phyloP scores from a whole-genome alignment of 148 eudicot species.

The Agrostemma githago region DNA sequence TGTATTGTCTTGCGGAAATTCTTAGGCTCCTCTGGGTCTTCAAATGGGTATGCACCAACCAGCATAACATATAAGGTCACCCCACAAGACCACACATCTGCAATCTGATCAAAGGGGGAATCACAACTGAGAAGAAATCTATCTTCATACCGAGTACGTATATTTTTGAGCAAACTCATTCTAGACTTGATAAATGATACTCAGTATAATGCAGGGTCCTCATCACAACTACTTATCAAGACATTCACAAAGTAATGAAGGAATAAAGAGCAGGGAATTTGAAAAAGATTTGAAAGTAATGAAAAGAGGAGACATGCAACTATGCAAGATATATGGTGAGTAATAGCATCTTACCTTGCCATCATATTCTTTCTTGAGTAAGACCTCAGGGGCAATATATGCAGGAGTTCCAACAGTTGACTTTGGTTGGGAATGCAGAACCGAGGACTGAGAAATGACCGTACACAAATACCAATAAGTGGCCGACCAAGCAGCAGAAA shows the following conservation, averaged over 20 bases:
- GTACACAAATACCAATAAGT: slow-evolving; percentile 11
- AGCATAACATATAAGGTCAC: slow-evolving; percentile 92
- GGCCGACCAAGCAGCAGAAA: neutral
- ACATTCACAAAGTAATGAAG: neutral
- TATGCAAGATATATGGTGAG: neutral
- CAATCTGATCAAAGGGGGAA: slow-evolving; percentile 41
- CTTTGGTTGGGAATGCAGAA: slow-evolving; percentile 90
- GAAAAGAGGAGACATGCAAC: neutral
- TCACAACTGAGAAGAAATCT: slow-evolving; percentile 1
- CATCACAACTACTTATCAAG: neutral
- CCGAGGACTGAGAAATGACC: slow-evolving; percentile 57
- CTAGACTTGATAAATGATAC: neutral
- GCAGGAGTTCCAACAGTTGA: slow-evolving; percentile 98
- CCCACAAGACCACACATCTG: slow-evolving; percentile 98
- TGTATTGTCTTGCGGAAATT: slow-evolving; percentile 87
- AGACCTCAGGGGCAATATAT: slow-evolving; percentile 89
- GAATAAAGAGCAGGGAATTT: neutral
- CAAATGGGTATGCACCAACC: slow-evolving; percentile 92
- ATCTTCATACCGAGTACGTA: neutral
- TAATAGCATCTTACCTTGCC: slow-evolving; percentile 50
- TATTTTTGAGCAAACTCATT: neutral
- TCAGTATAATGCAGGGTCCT: neutral
- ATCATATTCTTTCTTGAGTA: slow-evolving; percentile 83
- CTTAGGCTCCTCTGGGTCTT: slow-evolving; percentile 91
- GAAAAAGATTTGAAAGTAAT: no score